A percentile compares a stretch with the other conserved stretches of the same genome.
Conservation (phyloP, 305 asterid genomes). For the Ajuga reptans region DNA sequence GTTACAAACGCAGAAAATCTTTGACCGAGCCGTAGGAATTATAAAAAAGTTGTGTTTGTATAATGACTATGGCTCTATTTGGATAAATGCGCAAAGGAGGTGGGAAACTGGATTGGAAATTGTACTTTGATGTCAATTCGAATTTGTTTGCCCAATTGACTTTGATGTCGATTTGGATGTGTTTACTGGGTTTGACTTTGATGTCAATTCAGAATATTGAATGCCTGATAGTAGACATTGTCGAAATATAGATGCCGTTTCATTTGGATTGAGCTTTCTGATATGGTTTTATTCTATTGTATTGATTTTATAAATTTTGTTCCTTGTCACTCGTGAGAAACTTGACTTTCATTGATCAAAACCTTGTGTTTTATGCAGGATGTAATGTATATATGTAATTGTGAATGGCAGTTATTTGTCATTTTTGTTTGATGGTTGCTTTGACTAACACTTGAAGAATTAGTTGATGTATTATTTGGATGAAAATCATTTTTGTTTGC, state of each 20-base stretch:
- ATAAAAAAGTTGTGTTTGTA: not conserved
- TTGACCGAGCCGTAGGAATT: slow-evolving; percentile 17
- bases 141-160: slow-evolving; percentile 10
- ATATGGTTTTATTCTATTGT: not conserved
- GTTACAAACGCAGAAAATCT: slow-evolving; percentile 21
- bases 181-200: slow-evolving; percentile 6
- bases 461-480: not conserved
- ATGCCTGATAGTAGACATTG: slow-evolving; percentile 5
- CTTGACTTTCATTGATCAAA: not conserved
- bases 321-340: not conserved
- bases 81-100: slow-evolving; percentile 19
- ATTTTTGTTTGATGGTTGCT: slow-evolving; percentile 14
- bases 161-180: slow-evolving; percentile 11
- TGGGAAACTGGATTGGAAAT: slow-evolving; percentile 23
- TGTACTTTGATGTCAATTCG: slow-evolving; percentile 11
- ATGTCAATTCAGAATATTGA: not conserved
- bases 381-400: not conserved
- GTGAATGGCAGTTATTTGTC: not conserved
- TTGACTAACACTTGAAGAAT: not conserved
- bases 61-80: slow-evolving; percentile 7
- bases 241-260: slow-evolving; percentile 13
- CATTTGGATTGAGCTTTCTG: not conserved
- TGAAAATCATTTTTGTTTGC: slow-evolving; percentile 14
- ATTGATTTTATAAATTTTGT: not conserved
- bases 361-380: not conserved